These are phyloP conservation scores for Aquilaria malaccensis DNA, from an alignment of 345 rosid genomes.

Conservation along the genomic window DNA sequence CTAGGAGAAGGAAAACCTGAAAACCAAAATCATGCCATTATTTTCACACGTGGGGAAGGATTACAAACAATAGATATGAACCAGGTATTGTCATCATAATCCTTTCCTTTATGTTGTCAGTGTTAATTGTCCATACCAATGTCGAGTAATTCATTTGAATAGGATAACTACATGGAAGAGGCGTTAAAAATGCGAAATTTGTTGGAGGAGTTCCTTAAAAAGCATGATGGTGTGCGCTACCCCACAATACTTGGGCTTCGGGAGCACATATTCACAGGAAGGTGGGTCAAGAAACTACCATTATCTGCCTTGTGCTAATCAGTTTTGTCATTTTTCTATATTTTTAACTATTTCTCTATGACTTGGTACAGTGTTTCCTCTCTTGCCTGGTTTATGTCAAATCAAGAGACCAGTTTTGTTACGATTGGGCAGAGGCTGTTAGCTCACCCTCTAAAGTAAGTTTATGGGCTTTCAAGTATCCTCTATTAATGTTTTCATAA, in stretches of 20 bases:
- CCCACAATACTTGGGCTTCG: slow-evolving; percentile 98
- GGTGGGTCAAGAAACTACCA: slow-evolving; percentile 32
- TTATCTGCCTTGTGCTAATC: neutral
- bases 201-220: slow-evolving; percentile 88
- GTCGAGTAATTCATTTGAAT: neutral
- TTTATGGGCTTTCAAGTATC: slow-evolving; percentile 6
- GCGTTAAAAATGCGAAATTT: slow-evolving; percentile 97
- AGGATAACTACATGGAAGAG: slow-evolving; percentile 99
- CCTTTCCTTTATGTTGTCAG: slow-evolving; percentile 1
- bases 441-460: slow-evolving; percentile 94
- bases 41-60: slow-evolving; percentile 97
- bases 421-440: slow-evolving; percentile 95
- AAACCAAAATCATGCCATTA: slow-evolving; percentile 97
- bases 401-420: slow-evolving; percentile 99
- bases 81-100: slow-evolving; percentile 46
- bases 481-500: no score
- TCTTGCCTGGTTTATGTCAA: slow-evolving; percentile 99
- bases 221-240: slow-evolving; percentile 85
- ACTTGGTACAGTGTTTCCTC: slow-evolving; percentile 82
- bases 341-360: slow-evolving; percentile 1
- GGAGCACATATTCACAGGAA: slow-evolving; percentile 99
- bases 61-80: slow-evolving; percentile 99
- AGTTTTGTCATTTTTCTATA: slow-evolving; percentile 5
- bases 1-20: slow-evolving; percentile 99
- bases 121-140: neutral